These are phyloP conservation scores for Vitis riparia DNA, from an alignment of 164 flowering plant genomes.

Conservation along the genomic window DNA sequence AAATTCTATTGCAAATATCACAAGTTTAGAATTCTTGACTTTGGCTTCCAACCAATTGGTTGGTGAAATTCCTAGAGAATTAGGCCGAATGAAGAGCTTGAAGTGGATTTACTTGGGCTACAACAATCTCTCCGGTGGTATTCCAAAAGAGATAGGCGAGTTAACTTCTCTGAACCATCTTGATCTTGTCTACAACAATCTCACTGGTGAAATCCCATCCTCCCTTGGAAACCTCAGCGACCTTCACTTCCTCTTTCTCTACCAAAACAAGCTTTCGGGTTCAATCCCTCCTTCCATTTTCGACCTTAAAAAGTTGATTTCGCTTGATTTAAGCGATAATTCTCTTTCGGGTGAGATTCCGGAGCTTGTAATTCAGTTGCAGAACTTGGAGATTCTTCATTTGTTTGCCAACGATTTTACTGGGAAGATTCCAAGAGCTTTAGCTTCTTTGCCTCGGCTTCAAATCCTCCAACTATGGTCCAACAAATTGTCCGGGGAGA, in stretches of 20 bases:
- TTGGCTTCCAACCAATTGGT: slow-evolving; percentile 61
- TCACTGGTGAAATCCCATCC: slow-evolving; percentile 67
- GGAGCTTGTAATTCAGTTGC: slow-evolving; percentile 42
- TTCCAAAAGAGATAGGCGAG: slow-evolving; percentile 60
- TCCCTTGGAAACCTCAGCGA: slow-evolving; percentile 60
- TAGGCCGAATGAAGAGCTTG: slow-evolving; percentile 55
- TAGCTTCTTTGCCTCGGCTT: slow-evolving; percentile 54
- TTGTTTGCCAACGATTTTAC: slow-evolving; percentile 67
- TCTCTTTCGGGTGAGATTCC: slow-evolving; percentile 70
- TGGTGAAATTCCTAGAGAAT: slow-evolving; percentile 54
- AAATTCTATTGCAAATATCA: slow-evolving; percentile 35
- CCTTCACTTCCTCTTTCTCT: slow-evolving; percentile 67
- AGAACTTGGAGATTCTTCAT: slow-evolving; percentile 65
- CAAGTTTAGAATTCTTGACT: slow-evolving; percentile 45
- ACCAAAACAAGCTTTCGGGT: slow-evolving; percentile 66
- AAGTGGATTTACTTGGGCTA: slow-evolving; percentile 81
- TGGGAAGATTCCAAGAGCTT: slow-evolving; percentile 61
- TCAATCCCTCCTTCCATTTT: slow-evolving; percentile 54
- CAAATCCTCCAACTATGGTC: slow-evolving; percentile 81
- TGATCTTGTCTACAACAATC: slow-evolving; percentile 79
- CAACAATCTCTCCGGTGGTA: slow-evolving; percentile 73
- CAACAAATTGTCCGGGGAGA: slow-evolving; percentile 62
- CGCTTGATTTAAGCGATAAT: slow-evolving; percentile 85
- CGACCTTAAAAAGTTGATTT: slow-evolving; percentile 44
- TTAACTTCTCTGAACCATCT: slow-evolving; percentile 64